These are phyloP conservation scores for Pichia nakasei DNA, from an alignment of 805 yeast genomes.

Conservation along the genomic window DNA sequence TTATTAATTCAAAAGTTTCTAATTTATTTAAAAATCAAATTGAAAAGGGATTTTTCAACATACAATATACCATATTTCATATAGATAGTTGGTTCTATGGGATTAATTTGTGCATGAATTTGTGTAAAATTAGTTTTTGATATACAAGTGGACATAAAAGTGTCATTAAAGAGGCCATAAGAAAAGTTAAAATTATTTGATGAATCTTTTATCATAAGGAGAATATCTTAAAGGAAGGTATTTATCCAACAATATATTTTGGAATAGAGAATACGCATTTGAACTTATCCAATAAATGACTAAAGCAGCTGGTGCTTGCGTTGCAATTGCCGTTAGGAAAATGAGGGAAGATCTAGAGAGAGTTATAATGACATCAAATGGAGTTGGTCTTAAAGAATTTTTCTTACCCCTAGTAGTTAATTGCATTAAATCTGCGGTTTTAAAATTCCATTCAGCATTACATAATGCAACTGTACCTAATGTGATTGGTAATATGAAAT, in stretches of 20 bases:
- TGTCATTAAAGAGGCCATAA: conserved; percentile 11
- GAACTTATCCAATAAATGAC: conserved; percentile 89
- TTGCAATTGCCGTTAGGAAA: conserved; percentile 72
- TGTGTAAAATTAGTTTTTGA: too few species aligned
- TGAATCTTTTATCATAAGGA: conserved; percentile 35
- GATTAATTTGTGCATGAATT: too few species aligned
- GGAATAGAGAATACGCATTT: conserved; percentile 64
- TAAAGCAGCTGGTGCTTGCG: conserved; percentile 80
- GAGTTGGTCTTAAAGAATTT: conserved; percentile 42
- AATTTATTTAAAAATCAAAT: too few species aligned
- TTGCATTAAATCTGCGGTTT: conserved; percentile 47
- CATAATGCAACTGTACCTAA: conserved; percentile 64
- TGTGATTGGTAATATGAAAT: conserved; percentile 55
- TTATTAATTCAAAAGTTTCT: too few species aligned
- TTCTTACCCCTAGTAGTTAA: conserved; percentile 32
- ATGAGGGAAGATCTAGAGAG: conserved; percentile 68
- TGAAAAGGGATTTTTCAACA: too few species aligned
- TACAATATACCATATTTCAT: too few species aligned
- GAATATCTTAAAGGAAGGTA: conserved; percentile 49
- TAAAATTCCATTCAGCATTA: conserved; percentile 77
- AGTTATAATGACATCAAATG: conserved; percentile 57
- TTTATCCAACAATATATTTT: conserved; percentile 63
- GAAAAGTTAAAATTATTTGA: too few species aligned
- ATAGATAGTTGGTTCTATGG: too few species aligned
- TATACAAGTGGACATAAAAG: too few species aligned